phyloP scores from a whole-genome alignment of 1,284 basidiomycete species.

The Rugosomyces carneus region DNA sequence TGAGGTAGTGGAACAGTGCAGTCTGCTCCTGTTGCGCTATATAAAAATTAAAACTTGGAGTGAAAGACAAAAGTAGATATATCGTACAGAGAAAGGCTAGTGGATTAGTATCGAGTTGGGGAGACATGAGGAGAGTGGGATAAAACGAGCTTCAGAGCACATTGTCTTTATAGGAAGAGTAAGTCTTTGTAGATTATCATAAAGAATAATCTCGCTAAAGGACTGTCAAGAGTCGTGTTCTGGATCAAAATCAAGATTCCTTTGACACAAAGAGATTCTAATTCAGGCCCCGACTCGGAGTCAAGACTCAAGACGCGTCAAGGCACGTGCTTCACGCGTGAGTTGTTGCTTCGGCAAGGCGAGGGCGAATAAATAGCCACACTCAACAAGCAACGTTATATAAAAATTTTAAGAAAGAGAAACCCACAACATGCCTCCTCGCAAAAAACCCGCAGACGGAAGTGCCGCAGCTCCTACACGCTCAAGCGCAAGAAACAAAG shows the following conservation, averaged over 20 bases:
- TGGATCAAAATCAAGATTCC: not conserved
- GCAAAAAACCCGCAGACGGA: constrained; percentile 26
- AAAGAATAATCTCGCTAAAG: not conserved
- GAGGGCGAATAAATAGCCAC: constrained; percentile 8
- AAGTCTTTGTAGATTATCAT: not conserved
- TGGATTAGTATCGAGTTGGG: not conserved
- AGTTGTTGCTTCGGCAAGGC: not conserved
- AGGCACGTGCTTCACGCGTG: not conserved
- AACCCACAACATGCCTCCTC: constrained; percentile 28
- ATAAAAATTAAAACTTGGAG: not conserved
- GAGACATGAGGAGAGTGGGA: not conserved
- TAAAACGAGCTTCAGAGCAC: not conserved
- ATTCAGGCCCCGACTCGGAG: not conserved
- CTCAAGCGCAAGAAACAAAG: constrained; percentile 25
- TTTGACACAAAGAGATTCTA: not conserved
- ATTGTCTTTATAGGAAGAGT: not conserved
- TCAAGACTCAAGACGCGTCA: not conserved
- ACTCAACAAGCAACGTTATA: constrained; percentile 9
- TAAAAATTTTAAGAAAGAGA: constrained; percentile 3
- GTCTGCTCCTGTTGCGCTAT: not conserved
- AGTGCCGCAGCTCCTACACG: constrained; percentile 25
- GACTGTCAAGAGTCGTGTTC: not conserved
- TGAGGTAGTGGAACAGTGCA: not conserved
- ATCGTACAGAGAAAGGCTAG: not conserved
- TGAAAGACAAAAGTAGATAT: not conserved